phyloP scores from a whole-genome alignment of 352 stramenopile species.

The Pythium vanterpoolii region DNA sequence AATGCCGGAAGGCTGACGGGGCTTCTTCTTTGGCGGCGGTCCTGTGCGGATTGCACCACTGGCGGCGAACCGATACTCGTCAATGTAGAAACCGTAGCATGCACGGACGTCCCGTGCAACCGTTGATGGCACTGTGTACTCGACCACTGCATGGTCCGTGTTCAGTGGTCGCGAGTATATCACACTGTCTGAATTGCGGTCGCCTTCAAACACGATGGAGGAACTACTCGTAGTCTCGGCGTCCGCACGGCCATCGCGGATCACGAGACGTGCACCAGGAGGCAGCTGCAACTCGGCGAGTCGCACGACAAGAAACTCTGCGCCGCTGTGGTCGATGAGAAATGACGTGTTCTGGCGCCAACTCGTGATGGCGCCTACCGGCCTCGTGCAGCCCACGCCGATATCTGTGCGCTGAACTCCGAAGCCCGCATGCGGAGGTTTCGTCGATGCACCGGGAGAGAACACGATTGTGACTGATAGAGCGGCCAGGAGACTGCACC shows the following conservation, averaged over 20 bases:
- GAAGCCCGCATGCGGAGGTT: too few relatives aligned
- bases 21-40: not conserved
- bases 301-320: constrained; percentile 38
- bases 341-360: constrained; percentile 23
- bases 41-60: not conserved
- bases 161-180: constrained; percentile 28
- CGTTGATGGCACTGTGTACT: constrained; percentile 17
- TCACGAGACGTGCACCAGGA: constrained; percentile 14
- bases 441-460: too few relatives aligned
- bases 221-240: not conserved
- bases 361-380: not conserved
- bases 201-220: not conserved
- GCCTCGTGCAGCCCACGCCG: not conserved
- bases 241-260: constrained; percentile 14
- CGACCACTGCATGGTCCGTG: constrained; percentile 2
- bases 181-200: not conserved
- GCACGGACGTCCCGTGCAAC: not conserved
- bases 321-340: constrained; percentile 18
- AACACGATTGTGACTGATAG: too few relatives aligned
- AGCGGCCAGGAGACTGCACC: too few relatives aligned
- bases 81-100: constrained; percentile 37
- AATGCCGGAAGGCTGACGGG: not conserved
- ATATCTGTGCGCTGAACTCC: not conserved
- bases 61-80: constrained; percentile 31
- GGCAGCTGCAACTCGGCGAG: constrained; percentile 28